These are phyloP conservation scores for Cryphonectria parasitica DNA, from an alignment of 2,329 filamentous ascomycete genomes.

Conservation along the genomic window DNA sequence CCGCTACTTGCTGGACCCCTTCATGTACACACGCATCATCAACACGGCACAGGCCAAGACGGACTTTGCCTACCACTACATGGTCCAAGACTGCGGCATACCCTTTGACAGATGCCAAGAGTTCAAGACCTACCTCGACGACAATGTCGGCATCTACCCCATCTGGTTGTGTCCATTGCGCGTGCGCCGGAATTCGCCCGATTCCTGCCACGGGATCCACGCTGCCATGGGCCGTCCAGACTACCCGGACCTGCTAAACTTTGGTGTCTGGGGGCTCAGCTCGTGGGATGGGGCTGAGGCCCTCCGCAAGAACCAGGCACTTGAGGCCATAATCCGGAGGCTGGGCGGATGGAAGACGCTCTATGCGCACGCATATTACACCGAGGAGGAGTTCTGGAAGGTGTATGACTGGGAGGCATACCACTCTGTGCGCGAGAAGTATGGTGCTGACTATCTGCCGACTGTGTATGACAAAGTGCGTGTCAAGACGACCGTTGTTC, in stretches of 20 bases:
- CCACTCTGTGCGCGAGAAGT: slow-evolving; percentile 60
- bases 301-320: slow-evolving; percentile 58
- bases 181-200: slow-evolving; percentile 45
- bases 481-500: slow-evolving; percentile 51
- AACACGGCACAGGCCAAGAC: slow-evolving; percentile 20
- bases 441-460: slow-evolving; percentile 62
- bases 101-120: slow-evolving; percentile 47
- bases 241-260: slow-evolving; percentile 53
- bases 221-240: slow-evolving; percentile 40
- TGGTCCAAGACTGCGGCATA: slow-evolving; percentile 67
- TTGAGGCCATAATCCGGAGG: slow-evolving; percentile 63
- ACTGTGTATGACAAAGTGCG: slow-evolving; percentile 71
- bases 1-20: slow-evolving; percentile 62
- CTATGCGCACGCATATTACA: slow-evolving; percentile 72
- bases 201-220: slow-evolving; percentile 52
- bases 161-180: slow-evolving; percentile 61
- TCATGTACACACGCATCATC: slow-evolving; percentile 66
- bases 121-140: slow-evolving; percentile 54
- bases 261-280: slow-evolving; percentile 64
- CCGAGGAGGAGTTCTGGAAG: slow-evolving; percentile 69
- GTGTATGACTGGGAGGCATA: slow-evolving; percentile 65
- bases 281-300: slow-evolving; percentile 49
- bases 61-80: slow-evolving; percentile 54
- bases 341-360: slow-evolving; percentile 71
- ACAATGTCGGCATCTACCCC: slow-evolving; percentile 52